A percentile compares a stretch with the other conserved stretches of the same genome.
phyloP scores from a whole-genome alignment of 495 filamentous ascomycete genomes.

The Xylaria sp. region DNA sequence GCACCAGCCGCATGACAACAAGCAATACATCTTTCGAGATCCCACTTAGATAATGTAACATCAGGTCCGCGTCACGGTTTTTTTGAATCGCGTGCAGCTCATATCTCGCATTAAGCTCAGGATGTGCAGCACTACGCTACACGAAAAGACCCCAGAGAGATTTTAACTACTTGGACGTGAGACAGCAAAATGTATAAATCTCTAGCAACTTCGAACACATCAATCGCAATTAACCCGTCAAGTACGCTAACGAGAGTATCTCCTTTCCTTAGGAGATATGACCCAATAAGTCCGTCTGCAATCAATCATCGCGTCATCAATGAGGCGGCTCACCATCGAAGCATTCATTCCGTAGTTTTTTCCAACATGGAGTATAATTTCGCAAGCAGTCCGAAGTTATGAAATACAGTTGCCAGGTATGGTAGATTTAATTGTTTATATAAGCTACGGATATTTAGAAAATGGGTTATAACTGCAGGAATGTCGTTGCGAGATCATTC shows the following conservation, averaged over 20 bases:
- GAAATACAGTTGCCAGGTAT: background rate
- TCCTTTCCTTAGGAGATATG: background rate
- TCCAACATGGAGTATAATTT: background rate
- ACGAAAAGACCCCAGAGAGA: background rate
- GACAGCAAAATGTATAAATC: background rate
- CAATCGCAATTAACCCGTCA: background rate
- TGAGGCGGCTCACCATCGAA: background rate
- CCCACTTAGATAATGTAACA: background rate
- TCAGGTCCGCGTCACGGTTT: background rate
- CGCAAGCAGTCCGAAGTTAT: background rate
- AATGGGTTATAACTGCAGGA: background rate
- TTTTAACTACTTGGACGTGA: no score
- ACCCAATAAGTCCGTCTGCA: background rate
- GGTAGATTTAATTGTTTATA: background rate
- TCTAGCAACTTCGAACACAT: background rate
- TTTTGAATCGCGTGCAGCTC: background rate
- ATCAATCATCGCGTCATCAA: background rate
- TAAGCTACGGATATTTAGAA: conserved; percentile 3
- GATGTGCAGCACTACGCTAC: background rate
- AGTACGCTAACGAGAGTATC: background rate
- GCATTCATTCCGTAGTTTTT: background rate
- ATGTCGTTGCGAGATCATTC: background rate
- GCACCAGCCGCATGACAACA: background rate
- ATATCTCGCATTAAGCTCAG: background rate
- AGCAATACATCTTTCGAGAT: background rate